Percentiles rank a stretch among this genome's conserved stretches.
phyloP scores from a whole-genome alignment of 2,329 filamentous ascomycete genomes.

The Claviceps capensis region DNA sequence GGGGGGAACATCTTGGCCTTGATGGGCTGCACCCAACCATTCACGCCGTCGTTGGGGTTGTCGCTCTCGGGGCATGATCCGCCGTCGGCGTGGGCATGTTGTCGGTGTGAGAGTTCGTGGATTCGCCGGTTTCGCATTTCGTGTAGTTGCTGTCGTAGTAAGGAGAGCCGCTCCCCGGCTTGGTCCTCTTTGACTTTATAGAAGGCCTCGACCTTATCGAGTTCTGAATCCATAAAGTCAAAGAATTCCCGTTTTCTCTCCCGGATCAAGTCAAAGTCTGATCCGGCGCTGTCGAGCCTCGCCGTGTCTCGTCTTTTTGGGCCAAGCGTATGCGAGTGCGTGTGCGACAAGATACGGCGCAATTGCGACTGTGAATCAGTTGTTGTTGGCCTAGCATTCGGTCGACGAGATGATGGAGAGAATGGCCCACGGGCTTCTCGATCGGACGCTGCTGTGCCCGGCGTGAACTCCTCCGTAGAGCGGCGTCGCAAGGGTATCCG shows the following conservation, averaged over 20 bases:
- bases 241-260: constrained; percentile 75
- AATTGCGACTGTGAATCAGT: constrained; percentile 17
- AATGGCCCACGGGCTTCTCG: background rate
- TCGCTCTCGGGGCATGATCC: constrained; percentile 11
- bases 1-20: constrained; percentile 39
- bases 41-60: constrained; percentile 15
- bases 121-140: constrained; percentile 80
- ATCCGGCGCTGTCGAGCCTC: constrained; percentile 28
- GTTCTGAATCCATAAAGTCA: constrained; percentile 65
- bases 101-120: constrained; percentile 47
- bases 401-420: constrained; percentile 9
- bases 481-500: constrained; percentile 22
- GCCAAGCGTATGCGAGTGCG: constrained; percentile 1
- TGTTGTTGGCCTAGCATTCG: constrained; percentile 2
- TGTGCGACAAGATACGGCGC: constrained; percentile 23
- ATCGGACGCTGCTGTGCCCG: constrained; percentile 9
- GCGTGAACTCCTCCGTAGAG: constrained; percentile 15
- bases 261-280: constrained; percentile 48
- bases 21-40: constrained; percentile 38
- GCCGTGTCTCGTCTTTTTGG: constrained; percentile 7
- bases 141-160: constrained; percentile 73
- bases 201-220: constrained; percentile 85
- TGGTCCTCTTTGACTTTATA: constrained; percentile 82
- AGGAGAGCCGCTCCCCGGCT: constrained; percentile 54
- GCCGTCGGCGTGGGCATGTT: constrained; percentile 16